Conservation (phyloP, 2,329 filamentous ascomycete species). For the Aphanocladium album region DNA sequence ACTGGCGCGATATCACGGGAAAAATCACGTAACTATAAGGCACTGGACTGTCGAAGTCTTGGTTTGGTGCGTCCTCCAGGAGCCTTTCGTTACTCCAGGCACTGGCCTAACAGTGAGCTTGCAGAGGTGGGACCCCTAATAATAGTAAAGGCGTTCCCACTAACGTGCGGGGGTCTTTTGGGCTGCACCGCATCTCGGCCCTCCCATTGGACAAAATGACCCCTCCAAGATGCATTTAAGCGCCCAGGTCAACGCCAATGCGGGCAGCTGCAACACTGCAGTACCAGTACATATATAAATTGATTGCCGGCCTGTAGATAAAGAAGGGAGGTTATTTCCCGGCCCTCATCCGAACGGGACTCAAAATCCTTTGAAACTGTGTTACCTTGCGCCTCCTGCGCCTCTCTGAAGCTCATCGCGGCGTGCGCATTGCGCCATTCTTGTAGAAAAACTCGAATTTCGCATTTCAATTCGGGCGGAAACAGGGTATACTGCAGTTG, state of each 20-base stretch:
- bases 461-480: not conserved
- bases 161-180: not conserved
- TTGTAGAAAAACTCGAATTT: not conserved
- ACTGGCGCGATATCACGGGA: too few relatives aligned
- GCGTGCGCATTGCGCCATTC: not conserved
- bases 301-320: conserved; percentile 18
- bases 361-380: not conserved
- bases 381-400: not conserved
- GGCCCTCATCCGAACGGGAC: not conserved
- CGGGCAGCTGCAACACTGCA: not conserved
- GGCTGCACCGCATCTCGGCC: not conserved
- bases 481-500: too few relatives aligned
- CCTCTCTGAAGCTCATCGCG: not conserved
- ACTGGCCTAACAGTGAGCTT: not conserved
- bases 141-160: not conserved
- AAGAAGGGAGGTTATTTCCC: not conserved
- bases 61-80: too few relatives aligned
- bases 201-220: conserved; percentile 16
- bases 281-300: conserved; percentile 1
- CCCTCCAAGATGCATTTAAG: conserved; percentile 22
- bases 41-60: too few relatives aligned
- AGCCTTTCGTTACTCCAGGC: too few relatives aligned
- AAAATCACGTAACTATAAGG: too few relatives aligned
- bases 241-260: conserved; percentile 24
- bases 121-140: not conserved